These are phyloP conservation scores for Lupinus albus DNA, from an alignment of 306 rosid species.

Conservation along the genomic window DNA sequence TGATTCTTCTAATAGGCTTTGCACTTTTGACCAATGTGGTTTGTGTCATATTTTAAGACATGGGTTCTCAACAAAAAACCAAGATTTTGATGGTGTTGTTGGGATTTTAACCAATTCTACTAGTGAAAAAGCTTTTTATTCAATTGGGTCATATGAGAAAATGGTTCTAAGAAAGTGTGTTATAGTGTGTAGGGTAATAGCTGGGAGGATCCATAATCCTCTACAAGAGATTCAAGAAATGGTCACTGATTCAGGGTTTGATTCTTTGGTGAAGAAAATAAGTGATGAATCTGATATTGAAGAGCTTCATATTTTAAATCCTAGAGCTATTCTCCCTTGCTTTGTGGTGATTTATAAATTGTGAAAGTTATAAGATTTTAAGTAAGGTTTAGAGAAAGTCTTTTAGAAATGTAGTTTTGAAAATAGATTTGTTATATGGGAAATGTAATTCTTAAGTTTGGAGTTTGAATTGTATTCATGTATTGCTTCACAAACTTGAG, in stretches of 20 bases:
- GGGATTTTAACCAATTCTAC: constrained; percentile 44
- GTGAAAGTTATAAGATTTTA: constrained; percentile 8
- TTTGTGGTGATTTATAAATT: constrained; percentile 52
- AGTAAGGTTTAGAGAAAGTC: not conserved
- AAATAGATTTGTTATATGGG: not conserved
- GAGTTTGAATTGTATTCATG: not conserved
- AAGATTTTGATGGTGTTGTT: constrained; percentile 3
- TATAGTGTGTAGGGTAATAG: constrained; percentile 65
- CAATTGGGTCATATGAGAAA: not conserved
- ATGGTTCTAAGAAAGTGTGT: constrained; percentile 40
- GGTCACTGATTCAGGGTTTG: constrained; percentile 31
- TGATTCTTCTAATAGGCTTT: constrained; percentile 29
- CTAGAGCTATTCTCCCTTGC: constrained; percentile 67
- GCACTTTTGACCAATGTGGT: constrained; percentile 52
- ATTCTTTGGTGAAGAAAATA: constrained; percentile 49
- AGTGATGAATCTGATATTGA: constrained; percentile 43
- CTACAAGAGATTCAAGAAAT: constrained; percentile 42
- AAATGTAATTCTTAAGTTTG: not conserved
- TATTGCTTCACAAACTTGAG: too few relatives aligned
- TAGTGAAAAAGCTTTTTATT: constrained; percentile 46
- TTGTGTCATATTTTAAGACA: constrained; percentile 54
- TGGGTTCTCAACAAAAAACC: constrained; percentile 45
- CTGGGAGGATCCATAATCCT: constrained; percentile 55
- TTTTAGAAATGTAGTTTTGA: not conserved
- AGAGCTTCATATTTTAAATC: constrained; percentile 54